Evolutionary conservation across 1,284 basidiomycete genomes (phyloP).

Genomic region (Tilletiaria anomala): DNA sequence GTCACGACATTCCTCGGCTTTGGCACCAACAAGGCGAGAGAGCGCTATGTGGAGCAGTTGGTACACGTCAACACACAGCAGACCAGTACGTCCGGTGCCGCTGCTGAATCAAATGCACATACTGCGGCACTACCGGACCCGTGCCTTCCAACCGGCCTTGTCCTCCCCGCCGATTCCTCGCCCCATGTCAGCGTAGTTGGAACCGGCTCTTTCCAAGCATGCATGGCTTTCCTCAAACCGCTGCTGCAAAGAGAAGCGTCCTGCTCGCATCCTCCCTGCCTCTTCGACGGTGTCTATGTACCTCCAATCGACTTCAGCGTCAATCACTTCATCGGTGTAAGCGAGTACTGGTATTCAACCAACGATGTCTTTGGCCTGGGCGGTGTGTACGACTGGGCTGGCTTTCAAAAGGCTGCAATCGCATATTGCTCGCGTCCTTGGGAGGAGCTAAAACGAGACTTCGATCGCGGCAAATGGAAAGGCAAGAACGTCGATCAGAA

Average conservation of each 20-base stretch:
- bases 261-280: conserved; percentile 70
- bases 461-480: conserved; percentile 51
- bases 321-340: conserved; percentile 89
- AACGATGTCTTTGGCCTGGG: conserved; percentile 89
- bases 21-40: conserved; percentile 86
- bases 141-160: conserved; percentile 68
- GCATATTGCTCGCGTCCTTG: conserved; percentile 72
- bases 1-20: conserved; percentile 98
- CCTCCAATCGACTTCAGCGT: conserved; percentile 62
- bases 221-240: conserved; percentile 58
- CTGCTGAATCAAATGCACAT: too few species aligned
- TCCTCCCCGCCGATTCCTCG: too few species aligned
- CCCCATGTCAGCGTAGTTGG: too few species aligned
- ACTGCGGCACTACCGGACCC: conserved; percentile 56
- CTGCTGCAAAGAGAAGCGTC: conserved; percentile 72
- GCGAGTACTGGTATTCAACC: conserved; percentile 98
- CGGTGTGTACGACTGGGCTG: conserved; percentile 85
- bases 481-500: conserved; percentile 55
- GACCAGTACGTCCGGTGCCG: background rate
- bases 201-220: conserved; percentile 76
- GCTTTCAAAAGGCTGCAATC: conserved; percentile 82
- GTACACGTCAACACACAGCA: conserved; percentile 46
- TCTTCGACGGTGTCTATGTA: conserved; percentile 94
- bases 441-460: conserved; percentile 56
- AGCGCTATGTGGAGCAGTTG: conserved; percentile 63